Conservation (phyloP, 257 asterid species). For the Knoxia roxburghii region DNA sequence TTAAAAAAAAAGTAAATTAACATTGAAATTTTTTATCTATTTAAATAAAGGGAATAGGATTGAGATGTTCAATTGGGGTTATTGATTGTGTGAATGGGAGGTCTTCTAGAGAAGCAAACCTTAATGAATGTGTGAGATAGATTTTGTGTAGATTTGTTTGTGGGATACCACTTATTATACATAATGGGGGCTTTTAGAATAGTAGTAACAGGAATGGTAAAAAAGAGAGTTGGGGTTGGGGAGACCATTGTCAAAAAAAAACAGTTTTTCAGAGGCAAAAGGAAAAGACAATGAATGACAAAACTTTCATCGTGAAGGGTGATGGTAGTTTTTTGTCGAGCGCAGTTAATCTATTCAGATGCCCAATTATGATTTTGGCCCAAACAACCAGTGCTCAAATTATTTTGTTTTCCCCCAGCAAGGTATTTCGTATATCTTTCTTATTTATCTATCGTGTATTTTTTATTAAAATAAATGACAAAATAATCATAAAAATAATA, state of each 20-base stretch:
- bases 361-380: background rate
- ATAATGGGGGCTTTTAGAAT: constrained; percentile 1
- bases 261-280: constrained; percentile 1
- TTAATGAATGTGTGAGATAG: background rate
- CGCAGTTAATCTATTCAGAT: constrained; percentile 9
- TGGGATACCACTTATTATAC: background rate
- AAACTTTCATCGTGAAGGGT: background rate
- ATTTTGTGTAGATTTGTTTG: background rate
- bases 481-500: too few species aligned
- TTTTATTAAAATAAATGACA: too few species aligned
- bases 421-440: too few species aligned
- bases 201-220: background rate
- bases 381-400: background rate
- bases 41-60: too few species aligned
- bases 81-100: too few species aligned
- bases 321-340: constrained; percentile 16
- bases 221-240: background rate
- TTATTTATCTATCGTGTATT: too few species aligned
- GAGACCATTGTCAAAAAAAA: constrained; percentile 12
- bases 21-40: too few species aligned
- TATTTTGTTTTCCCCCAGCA: constrained; percentile 6
- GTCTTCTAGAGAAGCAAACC: constrained; percentile 16
- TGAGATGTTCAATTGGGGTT: too few species aligned
- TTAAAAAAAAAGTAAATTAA: too few species aligned
- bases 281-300: background rate